Conservation (phyloP, 352 stramenopile species). For the Phytophthora boehmeriae region DNA sequence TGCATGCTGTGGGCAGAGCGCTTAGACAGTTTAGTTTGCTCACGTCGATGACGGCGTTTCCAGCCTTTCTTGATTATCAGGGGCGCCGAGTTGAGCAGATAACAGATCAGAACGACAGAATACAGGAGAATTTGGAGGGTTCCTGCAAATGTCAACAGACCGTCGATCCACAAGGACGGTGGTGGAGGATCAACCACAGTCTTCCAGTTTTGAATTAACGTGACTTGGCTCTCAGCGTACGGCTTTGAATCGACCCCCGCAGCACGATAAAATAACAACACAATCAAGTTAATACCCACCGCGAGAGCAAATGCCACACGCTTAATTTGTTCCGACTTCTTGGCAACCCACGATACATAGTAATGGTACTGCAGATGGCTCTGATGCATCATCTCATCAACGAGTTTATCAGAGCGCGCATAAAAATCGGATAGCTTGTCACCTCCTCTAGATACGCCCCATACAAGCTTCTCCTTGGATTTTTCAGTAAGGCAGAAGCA, state of each 20-base stretch:
- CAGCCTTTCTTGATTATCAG: slow-evolving; percentile 73
- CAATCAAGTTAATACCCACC: slow-evolving; percentile 61
- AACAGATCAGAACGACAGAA: slow-evolving; percentile 53
- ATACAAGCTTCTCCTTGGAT: slow-evolving; percentile 78
- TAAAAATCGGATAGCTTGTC: slow-evolving; percentile 80
- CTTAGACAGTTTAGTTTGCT: slow-evolving; percentile 53
- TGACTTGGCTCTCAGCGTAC: slow-evolving; percentile 49
- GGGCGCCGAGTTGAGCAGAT: slow-evolving; percentile 70
- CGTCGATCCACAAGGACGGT: slow-evolving; percentile 42
- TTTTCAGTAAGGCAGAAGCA: slow-evolving; percentile 77
- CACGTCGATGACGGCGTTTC: slow-evolving; percentile 55
- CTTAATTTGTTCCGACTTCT: slow-evolving; percentile 55
- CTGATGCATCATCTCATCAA: slow-evolving; percentile 80
- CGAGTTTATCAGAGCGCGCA: slow-evolving; percentile 61
- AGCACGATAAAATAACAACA: slow-evolving; percentile 66
- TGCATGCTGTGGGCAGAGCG: slow-evolving; percentile 39
- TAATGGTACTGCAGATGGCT: slow-evolving; percentile 45
- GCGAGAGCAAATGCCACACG: slow-evolving; percentile 55
- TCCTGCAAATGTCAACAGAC: slow-evolving; percentile 46
- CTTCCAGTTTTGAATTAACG: slow-evolving; percentile 33
- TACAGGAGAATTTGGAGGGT: slow-evolving; percentile 63
- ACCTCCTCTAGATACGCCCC: slow-evolving; percentile 56
- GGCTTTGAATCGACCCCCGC: slow-evolving; percentile 56
- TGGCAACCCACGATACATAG: slow-evolving; percentile 40
- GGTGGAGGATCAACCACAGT: slow-evolving; percentile 18